Evolutionary conservation across 2,329 filamentous ascomycete genomes (phyloP), one percentile per base, ranked within the genome.

Genomic region (Cladophialophora exuberans): DNA sequence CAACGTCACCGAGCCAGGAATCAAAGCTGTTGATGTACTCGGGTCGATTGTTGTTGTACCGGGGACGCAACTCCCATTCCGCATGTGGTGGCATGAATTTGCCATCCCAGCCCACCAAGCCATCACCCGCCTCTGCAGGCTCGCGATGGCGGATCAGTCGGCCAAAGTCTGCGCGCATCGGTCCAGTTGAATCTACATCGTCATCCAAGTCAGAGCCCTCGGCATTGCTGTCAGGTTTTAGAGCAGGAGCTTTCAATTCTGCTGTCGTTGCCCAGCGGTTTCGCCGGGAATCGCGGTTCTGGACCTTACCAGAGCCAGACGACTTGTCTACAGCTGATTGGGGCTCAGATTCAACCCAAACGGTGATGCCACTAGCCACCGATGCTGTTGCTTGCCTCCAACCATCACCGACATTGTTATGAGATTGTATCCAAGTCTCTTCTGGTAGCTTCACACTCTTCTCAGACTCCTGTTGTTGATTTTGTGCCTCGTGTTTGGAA

Each of bases 71-170:
- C 22, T 73, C 69, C 79, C 79, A 81, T 20, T 78, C 71, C 15
- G 75, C 66, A 2, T 76, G 76, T 18, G 78, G 69, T 2, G 77
- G 76, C 22, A 73, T 65, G 67, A 72, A 74, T 6, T 73, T 67
- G 10, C 77, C 76, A 46, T 76, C 69, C 73, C 73, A 81, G 52
- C 76, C 76, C 3, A 47, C 45, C 2, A 64, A 50, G 9, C 25
- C n/a, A 3, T 51, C 42, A 20, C 60, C 56, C 17, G 17, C 15
- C 10, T 28, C 44, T 22, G 9, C 17, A 44, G 59, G 45, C 15
- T 42, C 25, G 6, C 25, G 39, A 9, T 28, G 41, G 25, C 30
- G 49, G 26, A 61, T 55, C 18, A 59, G 35, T 44, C 43, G 52
- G n/a, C 62, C 62, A 36, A 52, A 52, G 6, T 26, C 58, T 18